Evolutionary conservation across 2,329 filamentous ascomycete species (phyloP).

Genomic region (Ascochyta pisi): DNA sequence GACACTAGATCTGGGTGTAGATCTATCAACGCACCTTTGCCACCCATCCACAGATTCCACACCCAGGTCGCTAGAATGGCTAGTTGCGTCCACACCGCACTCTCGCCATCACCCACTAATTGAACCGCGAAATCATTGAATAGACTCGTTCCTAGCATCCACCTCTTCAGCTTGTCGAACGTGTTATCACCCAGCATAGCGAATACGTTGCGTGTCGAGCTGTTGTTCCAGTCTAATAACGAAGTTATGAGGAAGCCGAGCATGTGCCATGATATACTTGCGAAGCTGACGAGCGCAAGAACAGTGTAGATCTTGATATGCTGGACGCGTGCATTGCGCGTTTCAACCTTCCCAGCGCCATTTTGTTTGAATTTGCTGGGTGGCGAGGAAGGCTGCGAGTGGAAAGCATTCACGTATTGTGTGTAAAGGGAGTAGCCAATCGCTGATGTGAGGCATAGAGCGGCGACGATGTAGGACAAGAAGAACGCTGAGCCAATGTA

Average conservation of each 20-base stretch:
- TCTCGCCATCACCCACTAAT: conserved; percentile 33
- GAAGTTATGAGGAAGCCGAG: conserved; percentile 38
- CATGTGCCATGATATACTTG: conserved; percentile 41
- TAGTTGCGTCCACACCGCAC: conserved; percentile 35
- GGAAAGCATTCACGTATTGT: conserved; percentile 24
- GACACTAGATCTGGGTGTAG: not conserved
- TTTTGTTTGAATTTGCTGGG: conserved; percentile 8
- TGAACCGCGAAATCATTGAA: conserved; percentile 41
- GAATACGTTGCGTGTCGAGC: not conserved
- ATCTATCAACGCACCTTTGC: conserved; percentile 28
- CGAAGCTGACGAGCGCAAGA: conserved; percentile 38
- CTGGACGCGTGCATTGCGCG: conserved; percentile 25
- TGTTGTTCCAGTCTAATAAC: conserved; percentile 29
- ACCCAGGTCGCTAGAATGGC: conserved; percentile 38
- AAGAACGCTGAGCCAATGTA: conserved; percentile 41
- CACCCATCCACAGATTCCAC: conserved; percentile 40
- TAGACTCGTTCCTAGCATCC: conserved; percentile 38
- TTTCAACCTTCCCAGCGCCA: conserved; percentile 10
- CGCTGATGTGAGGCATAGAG: conserved; percentile 30
- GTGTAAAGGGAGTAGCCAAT: conserved; percentile 27
- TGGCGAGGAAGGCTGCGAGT: not conserved
- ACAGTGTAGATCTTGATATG: conserved; percentile 39
- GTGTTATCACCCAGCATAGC: conserved; percentile 3
- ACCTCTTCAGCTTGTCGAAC: conserved; percentile 22
- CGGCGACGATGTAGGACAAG: conserved; percentile 38